These are phyloP conservation scores for Boletus insuetus DNA, from an alignment of 768 basidiomycete species.

Conservation along the genomic window DNA sequence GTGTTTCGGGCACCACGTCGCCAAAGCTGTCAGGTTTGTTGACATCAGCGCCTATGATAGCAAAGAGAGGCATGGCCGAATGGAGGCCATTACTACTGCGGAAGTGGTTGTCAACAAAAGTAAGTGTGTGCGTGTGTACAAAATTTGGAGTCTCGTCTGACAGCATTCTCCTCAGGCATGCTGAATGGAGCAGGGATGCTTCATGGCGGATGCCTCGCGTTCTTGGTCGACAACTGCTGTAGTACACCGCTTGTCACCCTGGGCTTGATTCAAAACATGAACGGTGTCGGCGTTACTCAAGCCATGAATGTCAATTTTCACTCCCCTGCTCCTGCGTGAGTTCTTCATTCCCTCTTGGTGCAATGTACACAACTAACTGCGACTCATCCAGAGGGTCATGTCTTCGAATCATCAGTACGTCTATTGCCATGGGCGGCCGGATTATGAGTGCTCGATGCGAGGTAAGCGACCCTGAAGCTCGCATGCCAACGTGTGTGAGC, in stretches of 20 bases:
- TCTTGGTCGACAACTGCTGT: slow-evolving; percentile 73
- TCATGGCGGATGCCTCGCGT: slow-evolving; percentile 73
- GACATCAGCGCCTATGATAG: slow-evolving; percentile 53
- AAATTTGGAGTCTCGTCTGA: not conserved
- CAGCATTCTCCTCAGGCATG: slow-evolving; percentile 48
- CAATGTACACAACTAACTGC: slow-evolving; percentile 4
- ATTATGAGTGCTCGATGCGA: slow-evolving; percentile 74
- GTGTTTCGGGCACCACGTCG: slow-evolving; percentile 60
- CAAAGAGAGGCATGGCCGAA: slow-evolving; percentile 45
- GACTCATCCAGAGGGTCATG: slow-evolving; percentile 47
- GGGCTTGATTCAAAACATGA: slow-evolving; percentile 55
- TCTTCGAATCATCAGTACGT: slow-evolving; percentile 60
- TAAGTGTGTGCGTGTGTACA: slow-evolving; percentile 27
- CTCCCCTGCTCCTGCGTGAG: slow-evolving; percentile 62
- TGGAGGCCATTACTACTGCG: slow-evolving; percentile 60
- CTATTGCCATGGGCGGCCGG: slow-evolving; percentile 62
- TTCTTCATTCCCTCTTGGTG: slow-evolving; percentile 6
- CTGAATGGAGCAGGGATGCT: slow-evolving; percentile 74
- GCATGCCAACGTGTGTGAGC: not conserved
- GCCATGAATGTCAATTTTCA: slow-evolving; percentile 69
- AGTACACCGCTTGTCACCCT: slow-evolving; percentile 67
- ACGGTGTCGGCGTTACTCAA: slow-evolving; percentile 76
- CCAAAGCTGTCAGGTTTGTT: slow-evolving; percentile 56
- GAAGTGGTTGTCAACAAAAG: slow-evolving; percentile 64
- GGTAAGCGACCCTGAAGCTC: slow-evolving; percentile 37